Evolutionary conservation across 495 filamentous ascomycete genomes (phyloP).

Genomic region (Daldinia decipiens): DNA sequence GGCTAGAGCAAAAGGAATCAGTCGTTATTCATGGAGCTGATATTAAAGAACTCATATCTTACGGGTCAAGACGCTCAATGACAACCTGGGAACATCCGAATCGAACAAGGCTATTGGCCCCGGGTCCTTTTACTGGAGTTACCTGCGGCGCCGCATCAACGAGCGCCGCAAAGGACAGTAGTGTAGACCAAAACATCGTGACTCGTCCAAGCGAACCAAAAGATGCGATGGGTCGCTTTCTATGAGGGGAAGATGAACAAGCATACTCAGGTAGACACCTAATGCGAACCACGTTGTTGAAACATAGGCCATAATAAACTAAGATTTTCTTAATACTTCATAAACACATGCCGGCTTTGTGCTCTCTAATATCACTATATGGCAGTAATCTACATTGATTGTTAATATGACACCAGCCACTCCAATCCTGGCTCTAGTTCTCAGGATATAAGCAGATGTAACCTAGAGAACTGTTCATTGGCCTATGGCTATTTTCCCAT

Average conservation of each 20-base stretch:
- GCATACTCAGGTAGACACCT: neutral
- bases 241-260: neutral
- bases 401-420: conserved; percentile 16
- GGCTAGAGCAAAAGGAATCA: conserved; percentile 24
- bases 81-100: conserved; percentile 46
- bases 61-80: conserved; percentile 45
- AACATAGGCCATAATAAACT: conserved; percentile 10
- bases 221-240: neutral
- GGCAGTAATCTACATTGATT: conserved; percentile 29
- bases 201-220: neutral
- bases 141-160: conserved; percentile 32
- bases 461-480: conserved; percentile 18
- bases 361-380: neutral
- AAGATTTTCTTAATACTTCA: neutral
- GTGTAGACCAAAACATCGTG: conserved; percentile 31
- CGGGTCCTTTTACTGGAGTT: conserved; percentile 39
- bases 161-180: conserved; percentile 25
- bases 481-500: conserved; percentile 26
- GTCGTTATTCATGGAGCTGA: neutral
- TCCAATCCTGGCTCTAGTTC: neutral
- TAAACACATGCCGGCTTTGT: conserved; percentile 27
- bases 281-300: neutral
- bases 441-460: neutral
- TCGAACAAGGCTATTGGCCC: conserved; percentile 38
- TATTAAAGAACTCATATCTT: neutral